phyloP scores from a whole-genome alignment of 1,139 yeast genomes.

The Suhomyces ambrosiae region DNA sequence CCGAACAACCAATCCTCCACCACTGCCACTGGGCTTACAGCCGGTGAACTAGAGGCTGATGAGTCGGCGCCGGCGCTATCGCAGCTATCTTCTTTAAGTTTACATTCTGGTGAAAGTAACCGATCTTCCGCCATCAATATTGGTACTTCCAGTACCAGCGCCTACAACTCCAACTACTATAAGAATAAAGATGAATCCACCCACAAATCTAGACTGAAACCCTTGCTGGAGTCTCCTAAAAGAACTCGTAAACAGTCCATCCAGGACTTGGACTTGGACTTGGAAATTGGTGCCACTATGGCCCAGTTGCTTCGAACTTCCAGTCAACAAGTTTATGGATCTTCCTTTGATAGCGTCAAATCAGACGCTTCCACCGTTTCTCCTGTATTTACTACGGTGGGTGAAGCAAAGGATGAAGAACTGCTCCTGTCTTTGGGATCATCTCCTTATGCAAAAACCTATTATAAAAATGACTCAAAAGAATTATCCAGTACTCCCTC shows the following conservation, averaged over 20 bases:
- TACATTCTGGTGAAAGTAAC: slow-evolving; percentile 12
- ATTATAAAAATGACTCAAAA: slow-evolving; percentile 16
- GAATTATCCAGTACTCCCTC: slow-evolving; percentile 12
- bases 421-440: slow-evolving; percentile 45
- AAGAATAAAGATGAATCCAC: slow-evolving; percentile 8
- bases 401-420: slow-evolving; percentile 37
- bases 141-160: slow-evolving; percentile 14
- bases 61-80: slow-evolving; percentile 52
- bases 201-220: slow-evolving; percentile 3
- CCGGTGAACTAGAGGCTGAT: slow-evolving; percentile 46
- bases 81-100: slow-evolving; percentile 19
- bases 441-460: slow-evolving; percentile 18
- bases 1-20: slow-evolving; percentile 36
- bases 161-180: slow-evolving; percentile 16
- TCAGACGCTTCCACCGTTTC: slow-evolving; percentile 30
- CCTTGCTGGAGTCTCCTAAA: slow-evolving; percentile 10
- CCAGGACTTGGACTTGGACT: slow-evolving; percentile 30
- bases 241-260: slow-evolving; percentile 9
- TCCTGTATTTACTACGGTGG: slow-evolving; percentile 42
- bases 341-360: slow-evolving; percentile 45
- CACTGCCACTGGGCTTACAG: slow-evolving; percentile 20
- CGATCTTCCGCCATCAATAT: slow-evolving; percentile 22
- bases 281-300: slow-evolving; percentile 50
- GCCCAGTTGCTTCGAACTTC: slow-evolving; percentile 36
- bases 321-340: slow-evolving; percentile 19